phyloP scores from a whole-genome alignment of 2,329 filamentous ascomycete species.

The Aureobasidium sp. region DNA sequence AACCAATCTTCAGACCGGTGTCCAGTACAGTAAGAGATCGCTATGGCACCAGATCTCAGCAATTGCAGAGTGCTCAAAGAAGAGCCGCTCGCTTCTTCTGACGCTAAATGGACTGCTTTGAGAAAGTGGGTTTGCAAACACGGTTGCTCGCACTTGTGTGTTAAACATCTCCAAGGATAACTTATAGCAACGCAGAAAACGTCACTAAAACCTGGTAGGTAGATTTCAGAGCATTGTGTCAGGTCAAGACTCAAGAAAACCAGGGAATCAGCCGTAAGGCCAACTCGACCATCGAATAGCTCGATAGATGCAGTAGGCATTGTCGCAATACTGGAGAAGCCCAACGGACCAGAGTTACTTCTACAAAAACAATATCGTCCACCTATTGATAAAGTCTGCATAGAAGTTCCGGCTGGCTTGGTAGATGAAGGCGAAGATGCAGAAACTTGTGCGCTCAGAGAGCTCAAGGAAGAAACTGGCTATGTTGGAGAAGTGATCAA shows the following conservation, averaged over 20 bases:
- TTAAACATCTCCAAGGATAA: conserved; percentile 25
- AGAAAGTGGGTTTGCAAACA: conserved; percentile 27
- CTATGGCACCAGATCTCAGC: conserved; percentile 16
- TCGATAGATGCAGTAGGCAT: conserved; percentile 53
- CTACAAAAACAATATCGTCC: conserved; percentile 50
- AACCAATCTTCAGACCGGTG: not conserved
- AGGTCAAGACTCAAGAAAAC: not conserved
- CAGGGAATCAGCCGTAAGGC: conserved; percentile 43
- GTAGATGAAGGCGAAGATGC: conserved; percentile 52
- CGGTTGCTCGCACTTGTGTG: not conserved
- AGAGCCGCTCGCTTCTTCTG: conserved; percentile 23
- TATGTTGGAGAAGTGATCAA: conserved; percentile 45
- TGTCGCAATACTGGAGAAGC: conserved; percentile 46
- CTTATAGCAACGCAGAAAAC: conserved; percentile 38
- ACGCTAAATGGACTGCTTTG: conserved; percentile 35
- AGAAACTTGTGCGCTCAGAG: conserved; percentile 49
- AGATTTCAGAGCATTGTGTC: not conserved
- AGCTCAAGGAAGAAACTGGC: conserved; percentile 55
- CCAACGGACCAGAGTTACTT: conserved; percentile 42
- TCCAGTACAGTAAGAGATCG: not conserved
- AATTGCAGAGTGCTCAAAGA: conserved; percentile 19
- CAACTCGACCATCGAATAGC: conserved; percentile 48
- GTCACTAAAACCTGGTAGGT: conserved; percentile 11
- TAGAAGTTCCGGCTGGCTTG: conserved; percentile 55
- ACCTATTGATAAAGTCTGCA: conserved; percentile 50